These are phyloP conservation scores for Podila epicladia DNA, from an alignment of 192 early-diverging fungal genomes.

Conservation along the genomic window DNA sequence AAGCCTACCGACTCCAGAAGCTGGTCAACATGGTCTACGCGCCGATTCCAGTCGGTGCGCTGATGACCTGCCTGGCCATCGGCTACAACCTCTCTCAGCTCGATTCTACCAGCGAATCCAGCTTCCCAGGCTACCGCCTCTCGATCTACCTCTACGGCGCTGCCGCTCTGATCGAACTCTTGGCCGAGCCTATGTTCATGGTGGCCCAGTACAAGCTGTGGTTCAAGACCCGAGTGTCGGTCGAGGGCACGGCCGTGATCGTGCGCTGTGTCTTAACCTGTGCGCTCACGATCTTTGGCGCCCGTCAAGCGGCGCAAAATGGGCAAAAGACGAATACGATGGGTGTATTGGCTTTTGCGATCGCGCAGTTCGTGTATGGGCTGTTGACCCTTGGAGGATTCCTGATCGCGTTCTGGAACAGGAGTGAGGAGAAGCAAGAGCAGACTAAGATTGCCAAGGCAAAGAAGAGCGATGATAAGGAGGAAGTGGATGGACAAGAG, in stretches of 20 bases:
- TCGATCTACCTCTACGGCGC: constrained; percentile 74
- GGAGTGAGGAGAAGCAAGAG: constrained; percentile 24
- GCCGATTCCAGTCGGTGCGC: constrained; percentile 68
- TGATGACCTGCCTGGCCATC: constrained; percentile 65
- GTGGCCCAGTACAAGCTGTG: constrained; percentile 73
- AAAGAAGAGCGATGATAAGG: constrained; percentile 18
- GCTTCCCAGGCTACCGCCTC: constrained; percentile 59
- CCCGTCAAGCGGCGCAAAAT: constrained; percentile 16
- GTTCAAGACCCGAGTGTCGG: constrained; percentile 80
- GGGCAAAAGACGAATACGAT: constrained; percentile 50
- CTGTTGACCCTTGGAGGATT: constrained; percentile 67
- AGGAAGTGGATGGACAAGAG: constrained; percentile 9
- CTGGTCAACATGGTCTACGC: constrained; percentile 80
- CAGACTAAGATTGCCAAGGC: constrained; percentile 4
- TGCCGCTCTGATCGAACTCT: constrained; percentile 83
- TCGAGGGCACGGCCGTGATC: constrained; percentile 86
- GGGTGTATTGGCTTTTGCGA: constrained; percentile 82
- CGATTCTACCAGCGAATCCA: constrained; percentile 10
- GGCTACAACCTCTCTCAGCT: constrained; percentile 61
- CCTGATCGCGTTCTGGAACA: constrained; percentile 45
- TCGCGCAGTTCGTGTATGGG: constrained; percentile 81
- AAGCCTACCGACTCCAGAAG: constrained; percentile 58
- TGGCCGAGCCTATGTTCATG: constrained; percentile 88
- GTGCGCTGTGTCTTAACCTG: constrained; percentile 78
- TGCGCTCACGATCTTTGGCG: constrained; percentile 64